These are phyloP conservation scores for Candida koratica DNA, from an alignment of 805 yeast genomes.

Conservation along the genomic window DNA sequence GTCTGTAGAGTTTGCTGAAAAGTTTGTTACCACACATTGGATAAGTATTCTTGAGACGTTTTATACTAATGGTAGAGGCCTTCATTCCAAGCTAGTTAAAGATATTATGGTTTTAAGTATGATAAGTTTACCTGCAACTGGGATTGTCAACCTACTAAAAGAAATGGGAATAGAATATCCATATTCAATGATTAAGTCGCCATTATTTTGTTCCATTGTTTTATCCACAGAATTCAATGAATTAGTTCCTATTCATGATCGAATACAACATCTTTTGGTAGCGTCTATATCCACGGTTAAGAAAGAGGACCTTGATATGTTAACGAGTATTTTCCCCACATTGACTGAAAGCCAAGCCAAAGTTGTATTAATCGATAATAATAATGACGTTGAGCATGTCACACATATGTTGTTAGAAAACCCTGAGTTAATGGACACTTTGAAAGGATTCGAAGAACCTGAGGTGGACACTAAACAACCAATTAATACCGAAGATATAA, in stretches of 20 bases:
- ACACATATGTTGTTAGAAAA: slow-evolving; percentile 61
- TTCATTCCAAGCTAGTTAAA: slow-evolving; percentile 43
- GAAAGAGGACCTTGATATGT: slow-evolving; percentile 11
- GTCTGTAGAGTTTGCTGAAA: slow-evolving; percentile 44
- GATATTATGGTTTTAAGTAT: slow-evolving; percentile 52
- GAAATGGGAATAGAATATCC: slow-evolving; percentile 44
- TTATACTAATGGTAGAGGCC: slow-evolving; percentile 55
- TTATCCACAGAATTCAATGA: slow-evolving; percentile 45
- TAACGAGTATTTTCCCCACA: slow-evolving; percentile 55
- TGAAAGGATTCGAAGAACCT: slow-evolving; percentile 13
- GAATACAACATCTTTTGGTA: slow-evolving; percentile 44
- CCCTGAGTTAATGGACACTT: slow-evolving; percentile 40
- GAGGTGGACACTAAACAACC: background rate
- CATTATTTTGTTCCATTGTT: slow-evolving; percentile 53
- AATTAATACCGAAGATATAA: background rate
- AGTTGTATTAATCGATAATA: slow-evolving; percentile 48
- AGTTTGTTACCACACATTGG: slow-evolving; percentile 56
- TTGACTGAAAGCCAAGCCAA: slow-evolving; percentile 45
- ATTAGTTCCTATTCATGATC: slow-evolving; percentile 47
- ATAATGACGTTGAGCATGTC: slow-evolving; percentile 51
- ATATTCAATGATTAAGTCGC: slow-evolving; percentile 43
- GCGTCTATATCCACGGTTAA: slow-evolving; percentile 12
- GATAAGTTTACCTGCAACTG: slow-evolving; percentile 43
- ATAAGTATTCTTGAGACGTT: slow-evolving; percentile 53
- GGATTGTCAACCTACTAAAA: slow-evolving; percentile 38